Evolutionary conservation across 129 eudicot species (phyloP).

Genomic region (Sambucus nigra): DNA sequence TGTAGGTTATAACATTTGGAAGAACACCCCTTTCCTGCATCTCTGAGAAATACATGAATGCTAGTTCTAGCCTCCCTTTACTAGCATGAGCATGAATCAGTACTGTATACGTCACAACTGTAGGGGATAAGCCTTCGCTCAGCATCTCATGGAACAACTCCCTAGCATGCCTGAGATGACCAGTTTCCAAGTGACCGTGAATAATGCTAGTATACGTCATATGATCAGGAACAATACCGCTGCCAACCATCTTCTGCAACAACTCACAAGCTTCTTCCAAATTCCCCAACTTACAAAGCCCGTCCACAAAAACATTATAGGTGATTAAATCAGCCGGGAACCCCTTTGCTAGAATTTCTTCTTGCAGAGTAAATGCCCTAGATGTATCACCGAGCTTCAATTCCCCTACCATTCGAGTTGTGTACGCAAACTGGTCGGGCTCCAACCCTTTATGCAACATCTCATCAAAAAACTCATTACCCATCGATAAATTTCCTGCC

Average conservation of each 20-base stretch:
- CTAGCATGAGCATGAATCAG: no score
- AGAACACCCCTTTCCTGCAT: no score
- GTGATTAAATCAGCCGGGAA: constrained; percentile 25
- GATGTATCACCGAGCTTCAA: no score
- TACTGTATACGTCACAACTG: constrained; percentile 43
- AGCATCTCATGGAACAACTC: constrained; percentile 39
- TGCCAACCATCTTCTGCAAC: no score
- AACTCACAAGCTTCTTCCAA: no score
- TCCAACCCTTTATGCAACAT: constrained; percentile 40
- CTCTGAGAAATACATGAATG: no score
- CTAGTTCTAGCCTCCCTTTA: no score
- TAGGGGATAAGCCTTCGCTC: constrained; percentile 34
- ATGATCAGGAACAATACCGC: no score
- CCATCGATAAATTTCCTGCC: constrained; percentile 36
- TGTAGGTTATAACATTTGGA: no score
- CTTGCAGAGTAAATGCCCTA: no score
- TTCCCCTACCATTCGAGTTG: constrained; percentile 41
- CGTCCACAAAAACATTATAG: constrained; percentile 45
- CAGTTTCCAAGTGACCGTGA: no score
- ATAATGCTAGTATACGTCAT: constrained; percentile 49
- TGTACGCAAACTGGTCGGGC: constrained; percentile 44
- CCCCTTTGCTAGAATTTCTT: constrained; percentile 40
- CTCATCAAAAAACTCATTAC: constrained; percentile 37
- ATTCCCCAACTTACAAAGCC: constrained; percentile 34
- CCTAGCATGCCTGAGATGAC: constrained; percentile 37